Conservation (phyloP, 352 stramenopile species). For the Phytophthora sansomeana region DNA sequence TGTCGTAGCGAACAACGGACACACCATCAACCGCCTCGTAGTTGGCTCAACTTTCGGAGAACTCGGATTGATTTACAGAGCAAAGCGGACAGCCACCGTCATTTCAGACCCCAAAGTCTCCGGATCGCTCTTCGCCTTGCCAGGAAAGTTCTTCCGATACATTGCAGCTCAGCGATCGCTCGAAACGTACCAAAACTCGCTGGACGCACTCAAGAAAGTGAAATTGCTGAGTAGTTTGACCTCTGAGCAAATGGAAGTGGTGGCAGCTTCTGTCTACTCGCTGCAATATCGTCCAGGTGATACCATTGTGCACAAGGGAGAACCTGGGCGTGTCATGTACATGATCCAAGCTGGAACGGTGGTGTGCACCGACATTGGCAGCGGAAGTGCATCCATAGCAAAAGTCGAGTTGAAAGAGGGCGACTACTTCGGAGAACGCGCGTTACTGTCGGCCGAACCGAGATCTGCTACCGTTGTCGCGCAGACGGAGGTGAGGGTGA, state of each 20-base stretch:
- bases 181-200: conserved; percentile 49
- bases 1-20: conserved; percentile 45
- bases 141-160: conserved; percentile 63
- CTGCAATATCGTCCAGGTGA: conserved; percentile 61
- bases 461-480: conserved; percentile 90
- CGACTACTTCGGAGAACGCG: conserved; percentile 94
- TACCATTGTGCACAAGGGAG: conserved; percentile 83
- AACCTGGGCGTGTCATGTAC: conserved; percentile 78
- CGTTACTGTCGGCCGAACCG: conserved; percentile 88
- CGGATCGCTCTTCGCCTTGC: conserved; percentile 52
- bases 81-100: conserved; percentile 60
- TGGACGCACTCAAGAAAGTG: conserved; percentile 56
- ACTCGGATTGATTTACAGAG: conserved; percentile 62
- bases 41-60: conserved; percentile 60
- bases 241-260: conserved; percentile 51
- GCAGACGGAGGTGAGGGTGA: conserved; percentile 51
- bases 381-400: conserved; percentile 31
- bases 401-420: conserved; percentile 62
- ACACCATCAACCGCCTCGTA: conserved; percentile 52
- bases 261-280: conserved; percentile 52
- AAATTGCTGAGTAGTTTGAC: conserved; percentile 51
- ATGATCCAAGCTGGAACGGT: conserved; percentile 80
- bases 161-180: conserved; percentile 55
- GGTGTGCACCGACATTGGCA: conserved; percentile 66
- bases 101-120: conserved; percentile 39